A percentile compares a stretch with the other conserved stretches of the same genome.
These are phyloP conservation scores for Earliella scabrosa DNA, from an alignment of 1,284 basidiomycete genomes.

Conservation along the genomic window DNA sequence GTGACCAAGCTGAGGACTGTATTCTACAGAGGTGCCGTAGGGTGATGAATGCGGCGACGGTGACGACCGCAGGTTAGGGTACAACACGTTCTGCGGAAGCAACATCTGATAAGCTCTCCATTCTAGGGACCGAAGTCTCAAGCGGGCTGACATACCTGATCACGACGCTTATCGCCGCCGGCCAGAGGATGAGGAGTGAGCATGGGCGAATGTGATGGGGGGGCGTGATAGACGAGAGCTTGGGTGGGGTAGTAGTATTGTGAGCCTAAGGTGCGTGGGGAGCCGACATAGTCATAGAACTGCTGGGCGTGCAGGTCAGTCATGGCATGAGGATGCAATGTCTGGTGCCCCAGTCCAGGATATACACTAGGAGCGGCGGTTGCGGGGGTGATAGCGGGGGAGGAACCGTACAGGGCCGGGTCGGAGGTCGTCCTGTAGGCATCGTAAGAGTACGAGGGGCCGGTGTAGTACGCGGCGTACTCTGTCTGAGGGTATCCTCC, in stretches of 20 bases:
- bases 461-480: conserved; percentile 59
- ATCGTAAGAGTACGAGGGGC: conserved; percentile 57
- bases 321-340: conserved; percentile 48
- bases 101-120: conserved; percentile 37
- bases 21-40: conserved; percentile 51
- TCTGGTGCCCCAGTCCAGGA: conserved; percentile 46
- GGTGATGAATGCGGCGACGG: conserved; percentile 46
- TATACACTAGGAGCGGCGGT: conserved; percentile 52
- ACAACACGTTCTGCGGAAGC: conserved; percentile 45
- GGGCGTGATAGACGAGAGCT: conserved; percentile 60
- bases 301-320: conserved; percentile 53
- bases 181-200: conserved; percentile 47
- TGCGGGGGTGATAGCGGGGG: conserved; percentile 42
- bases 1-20: conserved; percentile 50
- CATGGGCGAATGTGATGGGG: conserved; percentile 55
- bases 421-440: conserved; percentile 55
- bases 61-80: conserved; percentile 44
- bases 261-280: conserved; percentile 50
- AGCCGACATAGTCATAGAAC: conserved; percentile 63
- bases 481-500: conserved; percentile 57
- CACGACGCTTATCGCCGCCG: conserved; percentile 60
- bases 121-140: conserved; percentile 5
- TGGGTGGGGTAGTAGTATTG: conserved; percentile 69
- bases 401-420: conserved; percentile 53
- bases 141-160: conserved; percentile 49